phyloP scores from a whole-genome alignment of 306 rosid species.

The Leucaena leucocephala region DNA sequence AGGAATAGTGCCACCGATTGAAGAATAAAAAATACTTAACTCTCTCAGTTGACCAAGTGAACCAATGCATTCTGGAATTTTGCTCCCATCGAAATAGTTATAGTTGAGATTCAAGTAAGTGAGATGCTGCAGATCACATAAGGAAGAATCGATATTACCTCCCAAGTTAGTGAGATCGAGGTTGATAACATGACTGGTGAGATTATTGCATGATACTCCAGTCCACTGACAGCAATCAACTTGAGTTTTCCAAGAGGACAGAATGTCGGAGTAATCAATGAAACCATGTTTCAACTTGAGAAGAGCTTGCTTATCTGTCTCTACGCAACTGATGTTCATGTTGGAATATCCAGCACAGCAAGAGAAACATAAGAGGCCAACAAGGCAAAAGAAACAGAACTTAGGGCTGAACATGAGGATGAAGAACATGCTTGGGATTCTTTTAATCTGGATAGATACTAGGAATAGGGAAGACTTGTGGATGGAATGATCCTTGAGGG shows the following conservation, averaged over 20 bases:
- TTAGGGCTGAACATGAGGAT: not conserved
- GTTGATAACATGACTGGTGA: not conserved
- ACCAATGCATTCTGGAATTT: not conserved
- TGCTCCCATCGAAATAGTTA: not conserved
- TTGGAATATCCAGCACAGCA: not conserved
- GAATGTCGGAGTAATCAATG: not conserved
- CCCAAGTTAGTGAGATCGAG: not conserved
- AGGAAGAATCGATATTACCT: not conserved
- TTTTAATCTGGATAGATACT: too few relatives aligned
- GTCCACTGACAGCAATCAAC: not conserved
- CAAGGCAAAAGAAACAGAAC: not conserved
- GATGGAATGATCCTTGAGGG: too few relatives aligned
- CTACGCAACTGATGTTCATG: not conserved
- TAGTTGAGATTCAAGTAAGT: not conserved
- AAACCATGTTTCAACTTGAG: constrained; percentile 7
- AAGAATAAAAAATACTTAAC: not conserved
- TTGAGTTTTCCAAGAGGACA: not conserved
- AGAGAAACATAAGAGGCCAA: too few relatives aligned
- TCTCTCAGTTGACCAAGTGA: constrained; percentile 27
- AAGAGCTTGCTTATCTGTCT: constrained; percentile 25
- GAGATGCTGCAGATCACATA: not conserved
- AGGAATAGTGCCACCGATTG: constrained; percentile 8
- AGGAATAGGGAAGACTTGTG: too few relatives aligned
- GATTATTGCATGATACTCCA: not conserved
- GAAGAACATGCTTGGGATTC: too few relatives aligned